Conservation (phyloP, 2,329 filamentous ascomycete species). For the Penicillium sp. region DNA sequence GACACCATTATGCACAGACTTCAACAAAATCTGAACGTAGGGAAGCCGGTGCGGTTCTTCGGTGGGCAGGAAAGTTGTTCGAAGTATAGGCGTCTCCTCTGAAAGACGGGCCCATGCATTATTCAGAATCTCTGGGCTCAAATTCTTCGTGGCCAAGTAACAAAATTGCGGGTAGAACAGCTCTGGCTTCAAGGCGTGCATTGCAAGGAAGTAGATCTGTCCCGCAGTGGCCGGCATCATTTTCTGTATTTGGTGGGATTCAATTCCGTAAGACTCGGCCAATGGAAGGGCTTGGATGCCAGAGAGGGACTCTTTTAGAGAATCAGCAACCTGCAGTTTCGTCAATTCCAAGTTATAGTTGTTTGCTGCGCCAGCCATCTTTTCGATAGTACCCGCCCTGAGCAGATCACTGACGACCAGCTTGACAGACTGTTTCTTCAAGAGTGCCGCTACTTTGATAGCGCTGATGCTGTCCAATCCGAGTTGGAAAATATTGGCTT, state of each 20-base stretch:
- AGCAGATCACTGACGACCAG: conserved; percentile 71
- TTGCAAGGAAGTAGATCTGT: conserved; percentile 75
- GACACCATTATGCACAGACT: conserved; percentile 36
- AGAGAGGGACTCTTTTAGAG: conserved; percentile 32
- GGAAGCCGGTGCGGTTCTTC: conserved; percentile 44
- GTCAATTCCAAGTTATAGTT: conserved; percentile 13
- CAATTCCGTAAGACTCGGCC: conserved; percentile 43
- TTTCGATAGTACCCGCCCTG: conserved; percentile 59
- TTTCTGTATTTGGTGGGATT: conserved; percentile 49
- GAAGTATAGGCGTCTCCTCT: conserved; percentile 59
- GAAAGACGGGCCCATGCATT: conserved; percentile 62
- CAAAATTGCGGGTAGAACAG: conserved; percentile 73
- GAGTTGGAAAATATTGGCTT: conserved; percentile 72
- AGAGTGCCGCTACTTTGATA: conserved; percentile 72
- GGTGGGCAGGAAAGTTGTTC: conserved; percentile 64
- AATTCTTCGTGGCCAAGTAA: conserved; percentile 51
- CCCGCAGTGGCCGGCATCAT: conserved; percentile 70
- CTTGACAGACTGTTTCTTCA: conserved; percentile 60
- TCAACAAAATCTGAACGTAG: conserved; percentile 63
- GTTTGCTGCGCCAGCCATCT: conserved; percentile 54
- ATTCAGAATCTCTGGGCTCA: conserved; percentile 46
- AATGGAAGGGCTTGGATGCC: conserved; percentile 43
- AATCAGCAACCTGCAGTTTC: conserved; percentile 16
- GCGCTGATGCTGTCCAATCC: conserved; percentile 90
- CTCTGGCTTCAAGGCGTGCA: conserved; percentile 60